Base-by-base conservation (phyloP, 495 filamentous ascomycete genomes). In the Chaetomium cochliodes region DNA sequence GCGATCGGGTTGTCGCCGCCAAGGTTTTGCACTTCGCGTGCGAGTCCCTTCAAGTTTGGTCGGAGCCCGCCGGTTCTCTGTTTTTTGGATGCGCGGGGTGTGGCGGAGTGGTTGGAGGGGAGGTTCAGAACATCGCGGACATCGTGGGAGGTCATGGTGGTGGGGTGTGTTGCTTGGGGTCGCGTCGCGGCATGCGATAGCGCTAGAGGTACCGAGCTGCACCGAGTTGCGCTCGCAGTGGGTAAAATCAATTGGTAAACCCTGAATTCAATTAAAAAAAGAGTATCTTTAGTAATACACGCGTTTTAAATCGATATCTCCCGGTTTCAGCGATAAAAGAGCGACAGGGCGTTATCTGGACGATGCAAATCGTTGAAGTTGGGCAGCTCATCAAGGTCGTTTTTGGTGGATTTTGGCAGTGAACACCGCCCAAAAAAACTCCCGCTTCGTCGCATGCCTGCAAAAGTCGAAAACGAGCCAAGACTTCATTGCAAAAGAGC, bases 61-160 rank as follows among this genome's bases (percentile, higher is more conserved):
- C 91, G 85, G 66, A 87, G 86, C 60, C 85, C 85, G 8, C 81
- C 80, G 0, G 85, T 84, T 73, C 92, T 93, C 73, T 88, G 87
- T 71, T 93, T 93, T 79, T 96, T 96, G 54, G 84, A 76, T 13
- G 89, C 87, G 18, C 84, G 82, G 26, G 77, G 72, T 62, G 83
- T 81, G 47, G 84, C 78, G 0, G 70, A 65, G 66, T 84, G 78
- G 66, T 84, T 86, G 70, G 88, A 79, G 58, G 90, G 87, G 72
- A 96, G 80, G 75, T 91, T 89, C 76, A 96, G 88, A 75, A 96
- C 90, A 77, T 96, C 92, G 77, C 90, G 91, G 63, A 94, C 87
- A 84, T 96, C 92, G 77, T 81, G 77, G 52, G 90, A 91, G 70
- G 89, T 84, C 88, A 91, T 93, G 69, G 62, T 79, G 42, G 67